Base-by-base conservation (phyloP, 2,329 filamentous ascomycete species). In the Alternaria conjuncta region DNA sequence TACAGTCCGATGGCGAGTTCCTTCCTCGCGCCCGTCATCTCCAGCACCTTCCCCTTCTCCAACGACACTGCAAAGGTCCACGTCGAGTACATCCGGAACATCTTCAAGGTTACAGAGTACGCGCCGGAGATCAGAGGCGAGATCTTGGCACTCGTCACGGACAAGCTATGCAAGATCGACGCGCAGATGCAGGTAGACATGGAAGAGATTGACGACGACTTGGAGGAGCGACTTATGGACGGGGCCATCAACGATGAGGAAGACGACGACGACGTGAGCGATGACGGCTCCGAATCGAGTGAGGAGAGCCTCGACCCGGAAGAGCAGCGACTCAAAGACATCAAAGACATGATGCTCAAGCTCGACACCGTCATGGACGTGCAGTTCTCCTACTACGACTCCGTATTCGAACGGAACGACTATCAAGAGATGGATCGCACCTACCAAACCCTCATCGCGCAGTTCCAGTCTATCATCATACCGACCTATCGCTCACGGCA, bases 181-280 rank as follows among this genome's bases (percentile, higher is more conserved):
- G 93, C 97, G 1, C 92, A 97, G 77, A 96, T 98, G 79, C 95
- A 97, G 80, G 88, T 94, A 54, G 94, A 98, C 74, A 84, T 98
- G 73, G 94, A 98, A 66, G 94, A 98, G 71, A 83, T 97, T 65
- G 95, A 97, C 66, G 95, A 98, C 67, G 92, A 96, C 59, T 86
- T 93, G 10, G 92, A 93, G 58, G 89, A 94, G 23, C 88, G 89
- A 57, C 87, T 95, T 18, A 85, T 92, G 55, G 81, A 85, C 64
- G 84, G 88, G 41, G 85, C 88, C n/a, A 67, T 71, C 36, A 70
- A 81, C 13, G 81, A 80, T 6, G 81, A 80, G 20, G 78, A 81
- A 25, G 84, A 85, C 15, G 78, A 86, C 44, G 82, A 83, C 18
- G 84, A 86, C 47, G 84, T 87, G 30, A 90, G 88, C 78, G 91